Percentiles rank a stretch among this genome's conserved stretches.
These are phyloP conservation scores for Diaporthe sp. DNA, from an alignment of 2,329 filamentous ascomycete species.

Conservation along the genomic window DNA sequence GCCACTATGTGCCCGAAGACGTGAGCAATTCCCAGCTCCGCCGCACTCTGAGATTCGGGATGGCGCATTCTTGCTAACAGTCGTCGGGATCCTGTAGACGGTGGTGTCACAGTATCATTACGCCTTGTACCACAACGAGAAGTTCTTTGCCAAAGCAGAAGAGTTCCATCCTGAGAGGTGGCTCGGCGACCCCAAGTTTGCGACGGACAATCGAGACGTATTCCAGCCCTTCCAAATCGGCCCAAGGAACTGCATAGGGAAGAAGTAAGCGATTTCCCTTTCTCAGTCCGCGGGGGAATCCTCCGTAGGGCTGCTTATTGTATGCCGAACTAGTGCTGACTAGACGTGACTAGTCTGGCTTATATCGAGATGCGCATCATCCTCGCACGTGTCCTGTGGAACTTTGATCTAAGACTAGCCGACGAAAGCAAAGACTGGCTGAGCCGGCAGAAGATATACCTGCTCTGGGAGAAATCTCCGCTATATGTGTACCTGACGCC, in stretches of 20 bases:
- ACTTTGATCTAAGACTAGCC: conserved; percentile 49
- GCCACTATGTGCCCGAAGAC: conserved; percentile 34
- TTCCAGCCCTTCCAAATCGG: conserved; percentile 49
- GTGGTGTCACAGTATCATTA: conserved; percentile 48
- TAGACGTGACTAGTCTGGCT: conserved; percentile 46
- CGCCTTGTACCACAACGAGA: conserved; percentile 45
- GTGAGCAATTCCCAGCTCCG: conserved; percentile 1
- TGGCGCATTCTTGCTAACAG: neutral
- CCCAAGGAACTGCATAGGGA: conserved; percentile 49
- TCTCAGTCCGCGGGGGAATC: too few species aligned
- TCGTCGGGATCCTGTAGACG: conserved; percentile 42
- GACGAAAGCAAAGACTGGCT: conserved; percentile 46
- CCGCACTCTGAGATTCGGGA: neutral
- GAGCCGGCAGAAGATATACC: conserved; percentile 44
- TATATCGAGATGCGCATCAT: conserved; percentile 53
- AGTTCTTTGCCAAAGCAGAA: conserved; percentile 49
- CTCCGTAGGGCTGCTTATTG: neutral
- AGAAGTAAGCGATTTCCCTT: conserved; percentile 45
- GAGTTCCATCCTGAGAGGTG: conserved; percentile 52
- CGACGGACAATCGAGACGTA: conserved; percentile 32
- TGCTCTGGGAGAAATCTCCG: conserved; percentile 47
- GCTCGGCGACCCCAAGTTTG: conserved; percentile 41
- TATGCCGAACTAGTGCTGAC: conserved; percentile 26
- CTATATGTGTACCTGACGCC: conserved; percentile 45
- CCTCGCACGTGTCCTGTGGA: conserved; percentile 49